phyloP scores from a whole-genome alignment of 2,329 filamentous ascomycete species.

The Diaporthe vexans region DNA sequence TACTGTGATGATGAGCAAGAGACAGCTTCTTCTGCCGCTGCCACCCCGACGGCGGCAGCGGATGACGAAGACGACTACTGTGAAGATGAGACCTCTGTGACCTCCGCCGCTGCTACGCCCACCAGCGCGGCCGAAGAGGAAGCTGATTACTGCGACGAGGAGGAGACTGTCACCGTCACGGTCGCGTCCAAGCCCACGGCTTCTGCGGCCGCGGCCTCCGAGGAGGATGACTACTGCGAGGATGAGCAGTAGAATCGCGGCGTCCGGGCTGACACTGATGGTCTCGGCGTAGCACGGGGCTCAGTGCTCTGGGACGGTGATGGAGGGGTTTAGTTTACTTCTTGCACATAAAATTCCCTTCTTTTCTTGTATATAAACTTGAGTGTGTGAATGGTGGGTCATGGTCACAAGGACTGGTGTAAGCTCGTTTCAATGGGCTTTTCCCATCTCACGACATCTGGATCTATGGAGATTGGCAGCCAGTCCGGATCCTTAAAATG shows the following conservation, averaged over 20 bases:
- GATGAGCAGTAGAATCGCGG: neutral
- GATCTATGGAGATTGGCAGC: too few relatives aligned
- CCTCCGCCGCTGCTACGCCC: too few relatives aligned
- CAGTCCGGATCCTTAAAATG: too few relatives aligned
- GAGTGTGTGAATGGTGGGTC: neutral
- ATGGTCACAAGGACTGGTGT: too few relatives aligned
- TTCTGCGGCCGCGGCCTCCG: neutral
- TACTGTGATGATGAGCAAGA: neutral
- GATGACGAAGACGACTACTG: neutral
- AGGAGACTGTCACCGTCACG: neutral
- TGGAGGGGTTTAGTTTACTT: neutral
- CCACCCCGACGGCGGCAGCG: neutral
- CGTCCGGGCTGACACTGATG: too few relatives aligned
- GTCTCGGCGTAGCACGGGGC: too few relatives aligned
- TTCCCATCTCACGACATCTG: too few relatives aligned
- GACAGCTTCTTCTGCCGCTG: neutral
- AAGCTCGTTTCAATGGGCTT: too few relatives aligned
- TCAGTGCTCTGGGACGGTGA: too few relatives aligned
- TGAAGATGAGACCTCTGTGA: neutral
- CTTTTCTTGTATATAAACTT: neutral
- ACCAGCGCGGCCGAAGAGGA: neutral
- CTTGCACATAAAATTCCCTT: neutral
- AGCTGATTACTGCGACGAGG: neutral
- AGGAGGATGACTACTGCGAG: slow-evolving; percentile 27
- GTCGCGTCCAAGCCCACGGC: neutral